These are phyloP conservation scores for Ambrosiella cleistominuta DNA, from an alignment of 2,329 filamentous ascomycete genomes.

Conservation along the genomic window DNA sequence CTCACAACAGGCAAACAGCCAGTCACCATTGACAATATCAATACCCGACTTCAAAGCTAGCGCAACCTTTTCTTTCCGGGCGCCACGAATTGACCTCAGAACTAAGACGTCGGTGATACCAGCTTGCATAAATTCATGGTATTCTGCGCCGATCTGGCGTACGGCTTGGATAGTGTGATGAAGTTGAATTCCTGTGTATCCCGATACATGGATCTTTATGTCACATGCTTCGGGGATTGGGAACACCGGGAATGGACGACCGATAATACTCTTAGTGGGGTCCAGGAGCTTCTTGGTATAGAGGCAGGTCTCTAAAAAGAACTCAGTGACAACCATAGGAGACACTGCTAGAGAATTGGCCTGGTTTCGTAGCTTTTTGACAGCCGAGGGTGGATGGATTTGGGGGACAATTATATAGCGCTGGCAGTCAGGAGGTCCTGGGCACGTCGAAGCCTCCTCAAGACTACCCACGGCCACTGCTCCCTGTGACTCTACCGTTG, in stretches of 20 bases:
- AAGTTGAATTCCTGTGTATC: conserved; percentile 69
- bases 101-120: conserved; percentile 55
- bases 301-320: conserved; percentile 83
- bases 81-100: conserved; percentile 39
- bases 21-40: conserved; percentile 62
- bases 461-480: background rate
- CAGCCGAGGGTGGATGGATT: conserved; percentile 5
- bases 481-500: conserved; percentile 5
- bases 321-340: conserved; percentile 52
- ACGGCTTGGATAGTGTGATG: conserved; percentile 68
- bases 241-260: conserved; percentile 56
- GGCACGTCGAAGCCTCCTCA: background rate
- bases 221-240: conserved; percentile 50
- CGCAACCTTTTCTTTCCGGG: conserved; percentile 59
- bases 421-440: background rate
- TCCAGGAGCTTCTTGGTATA: conserved; percentile 55
- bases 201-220: conserved; percentile 63
- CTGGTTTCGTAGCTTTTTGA: background rate
- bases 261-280: conserved; percentile 53
- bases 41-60: conserved; percentile 60
- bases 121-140: conserved; percentile 58
- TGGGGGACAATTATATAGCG: conserved; percentile 38
- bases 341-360: too few species aligned
- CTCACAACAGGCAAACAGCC: conserved; percentile 66
- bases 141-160: conserved; percentile 58